Evolutionary conservation across 768 basidiomycete species (phyloP).

Genomic region (Suillus clintonianus): DNA sequence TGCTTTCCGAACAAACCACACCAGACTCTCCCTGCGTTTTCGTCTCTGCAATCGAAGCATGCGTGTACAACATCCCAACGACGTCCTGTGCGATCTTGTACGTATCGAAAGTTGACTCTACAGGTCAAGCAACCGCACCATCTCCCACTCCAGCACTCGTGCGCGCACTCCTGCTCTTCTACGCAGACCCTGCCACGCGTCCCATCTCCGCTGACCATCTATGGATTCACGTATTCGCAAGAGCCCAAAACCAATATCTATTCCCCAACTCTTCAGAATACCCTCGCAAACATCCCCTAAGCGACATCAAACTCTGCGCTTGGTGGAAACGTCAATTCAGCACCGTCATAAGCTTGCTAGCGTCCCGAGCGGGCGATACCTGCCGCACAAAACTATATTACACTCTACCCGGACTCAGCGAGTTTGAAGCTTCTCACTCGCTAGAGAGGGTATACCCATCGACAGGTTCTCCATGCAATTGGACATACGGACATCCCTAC

Average conservation of each 20-base stretch:
- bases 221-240: constrained; percentile 88
- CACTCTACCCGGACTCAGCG: constrained; percentile 68
- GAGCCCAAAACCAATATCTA: constrained; percentile 88
- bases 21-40: constrained; percentile 57
- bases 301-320: constrained; percentile 77
- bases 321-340: constrained; percentile 91
- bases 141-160: constrained; percentile 75
- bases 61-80: constrained; percentile 70
- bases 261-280: constrained; percentile 86
- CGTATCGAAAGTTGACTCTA: constrained; percentile 92
- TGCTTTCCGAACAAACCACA: constrained; percentile 64
- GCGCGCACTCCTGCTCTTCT: constrained; percentile 62
- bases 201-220: constrained; percentile 58
- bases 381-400: constrained; percentile 47
- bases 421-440: constrained; percentile 65
- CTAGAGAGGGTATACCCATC: constrained; percentile 42
- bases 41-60: constrained; percentile 79
- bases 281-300: constrained; percentile 67
- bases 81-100: constrained; percentile 78
- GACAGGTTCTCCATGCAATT: constrained; percentile 31
- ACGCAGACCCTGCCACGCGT: constrained; percentile 62
- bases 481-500: constrained; percentile 86
- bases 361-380: constrained; percentile 5
- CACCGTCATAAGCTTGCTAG: constrained; percentile 49
- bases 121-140: constrained; percentile 67